Percentiles rank a stretch among this genome's conserved stretches.
Conservation (phyloP, 352 stramenopile species). For the Halophytophthora polymorphica region DNA sequence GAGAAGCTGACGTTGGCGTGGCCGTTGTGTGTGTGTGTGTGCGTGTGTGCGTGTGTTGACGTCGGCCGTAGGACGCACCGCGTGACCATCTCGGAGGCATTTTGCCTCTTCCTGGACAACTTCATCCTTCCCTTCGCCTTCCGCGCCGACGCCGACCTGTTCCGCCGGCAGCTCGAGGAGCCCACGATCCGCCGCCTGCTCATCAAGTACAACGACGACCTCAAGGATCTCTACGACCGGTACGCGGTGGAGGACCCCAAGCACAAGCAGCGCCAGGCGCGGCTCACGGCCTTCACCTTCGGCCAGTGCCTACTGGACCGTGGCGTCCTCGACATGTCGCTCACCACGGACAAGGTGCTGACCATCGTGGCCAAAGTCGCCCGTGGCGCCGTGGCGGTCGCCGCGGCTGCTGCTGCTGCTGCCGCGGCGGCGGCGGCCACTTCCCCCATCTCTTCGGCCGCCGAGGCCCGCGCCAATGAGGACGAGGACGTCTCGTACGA, state of each 20-base stretch:
- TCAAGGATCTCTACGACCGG: conserved; percentile 50
- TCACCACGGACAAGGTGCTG: conserved; percentile 59
- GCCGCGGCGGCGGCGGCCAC: not conserved
- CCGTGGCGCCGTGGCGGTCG: conserved; percentile 11
- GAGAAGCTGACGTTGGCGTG: too few species aligned
- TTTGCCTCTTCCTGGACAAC: conserved; percentile 75
- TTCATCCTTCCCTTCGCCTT: conserved; percentile 73
- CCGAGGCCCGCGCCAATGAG: conserved; percentile 17
- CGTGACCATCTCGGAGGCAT: conserved; percentile 67
- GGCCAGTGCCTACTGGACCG: conserved; percentile 61
- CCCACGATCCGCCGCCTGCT: conserved; percentile 56
- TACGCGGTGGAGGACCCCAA: conserved; percentile 51
- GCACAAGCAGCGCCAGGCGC: conserved; percentile 33
- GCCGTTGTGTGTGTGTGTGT: not conserved
- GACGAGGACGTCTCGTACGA: conserved; percentile 59
- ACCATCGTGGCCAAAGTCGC: conserved; percentile 56
- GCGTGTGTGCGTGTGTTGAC: not conserved
- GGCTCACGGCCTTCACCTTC: conserved; percentile 62
- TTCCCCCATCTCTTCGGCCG: conserved; percentile 1
- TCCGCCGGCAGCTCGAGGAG: conserved; percentile 70
- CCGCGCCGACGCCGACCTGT: conserved; percentile 66
- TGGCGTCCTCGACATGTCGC: conserved; percentile 52
- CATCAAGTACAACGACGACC: conserved; percentile 59
- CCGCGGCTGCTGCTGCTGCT: not conserved
- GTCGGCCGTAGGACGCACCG: conserved; percentile 39